Conservation (phyloP, 345 rosid genomes). For the Hypericum perforatum region DNA sequence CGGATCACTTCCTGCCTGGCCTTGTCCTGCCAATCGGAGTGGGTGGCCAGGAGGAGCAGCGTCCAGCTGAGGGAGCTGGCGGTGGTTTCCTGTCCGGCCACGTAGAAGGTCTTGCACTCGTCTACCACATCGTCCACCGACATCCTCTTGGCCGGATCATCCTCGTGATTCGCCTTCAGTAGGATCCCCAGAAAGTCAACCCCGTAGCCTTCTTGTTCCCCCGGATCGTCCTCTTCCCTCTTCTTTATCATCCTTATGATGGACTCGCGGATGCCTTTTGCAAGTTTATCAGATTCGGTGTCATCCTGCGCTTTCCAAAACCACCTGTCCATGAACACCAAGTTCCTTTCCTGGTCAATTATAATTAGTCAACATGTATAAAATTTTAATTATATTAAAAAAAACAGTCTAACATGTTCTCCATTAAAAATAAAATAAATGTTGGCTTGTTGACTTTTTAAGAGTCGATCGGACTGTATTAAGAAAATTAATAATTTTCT, state of each 20-base stretch:
- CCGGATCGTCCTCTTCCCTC: neutral
- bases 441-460: too few species aligned
- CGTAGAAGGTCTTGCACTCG: constrained; percentile 6
- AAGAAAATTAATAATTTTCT: too few species aligned
- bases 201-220: neutral
- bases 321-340: neutral
- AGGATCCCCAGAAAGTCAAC: constrained; percentile 1
- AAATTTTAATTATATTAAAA: too few species aligned
- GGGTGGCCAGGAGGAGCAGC: neutral
- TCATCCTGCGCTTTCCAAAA: constrained; percentile 11
- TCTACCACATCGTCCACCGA: constrained; percentile 1
- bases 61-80: neutral
- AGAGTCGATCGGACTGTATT: too few species aligned
- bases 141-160: neutral
- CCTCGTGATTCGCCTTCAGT: neutral
- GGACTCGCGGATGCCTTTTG: neutral
- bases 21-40: constrained; percentile 4
- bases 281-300: constrained; percentile 9
- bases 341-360: too few species aligned
- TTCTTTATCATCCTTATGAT: neutral
- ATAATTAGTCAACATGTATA: too few species aligned
- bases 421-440: too few species aligned
- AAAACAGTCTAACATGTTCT: too few species aligned
- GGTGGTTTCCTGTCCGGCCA: constrained; percentile 4
- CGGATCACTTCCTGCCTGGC: constrained; percentile 3